Evolutionary conservation across 139 green algal species (phyloP).

Genomic region (Closterium sp.): DNA sequence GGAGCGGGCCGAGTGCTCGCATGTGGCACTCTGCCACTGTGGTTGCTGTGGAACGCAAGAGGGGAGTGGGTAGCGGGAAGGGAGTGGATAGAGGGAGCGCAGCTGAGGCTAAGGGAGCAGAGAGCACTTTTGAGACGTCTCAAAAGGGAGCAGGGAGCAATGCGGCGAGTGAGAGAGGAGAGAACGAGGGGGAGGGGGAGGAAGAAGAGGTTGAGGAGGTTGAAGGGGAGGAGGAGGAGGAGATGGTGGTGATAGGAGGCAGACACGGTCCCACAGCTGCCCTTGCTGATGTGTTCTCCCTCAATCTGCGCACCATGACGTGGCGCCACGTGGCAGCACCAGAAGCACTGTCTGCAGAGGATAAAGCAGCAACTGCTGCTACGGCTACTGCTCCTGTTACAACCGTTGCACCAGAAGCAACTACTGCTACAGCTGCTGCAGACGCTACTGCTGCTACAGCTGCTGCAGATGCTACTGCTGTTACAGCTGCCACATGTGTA

Average conservation of each 20-base stretch:
- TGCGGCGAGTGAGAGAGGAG: neutral
- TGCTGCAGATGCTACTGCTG: neutral
- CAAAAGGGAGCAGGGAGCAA: neutral
- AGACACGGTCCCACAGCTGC: conserved; percentile 15
- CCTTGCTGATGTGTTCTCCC: conserved; percentile 14
- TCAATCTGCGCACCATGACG: conserved; percentile 11
- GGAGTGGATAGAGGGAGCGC: neutral
- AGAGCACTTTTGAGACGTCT: no score
- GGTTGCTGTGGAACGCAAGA: no score
- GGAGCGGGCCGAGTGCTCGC: neutral
- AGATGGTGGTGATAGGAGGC: conserved; percentile 29
- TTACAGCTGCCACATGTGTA: neutral
- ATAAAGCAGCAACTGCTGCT: neutral
- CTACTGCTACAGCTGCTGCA: neutral
- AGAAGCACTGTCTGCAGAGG: neutral
- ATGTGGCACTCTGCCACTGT: conserved; percentile 4
- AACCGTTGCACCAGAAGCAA: neutral
- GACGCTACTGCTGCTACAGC: neutral
- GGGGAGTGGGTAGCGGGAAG: neutral
- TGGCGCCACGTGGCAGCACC: neutral
- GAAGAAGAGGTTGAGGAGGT: neutral
- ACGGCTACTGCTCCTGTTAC: neutral
- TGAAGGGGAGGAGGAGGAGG: neutral
- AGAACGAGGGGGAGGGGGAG: neutral
- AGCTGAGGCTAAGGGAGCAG: neutral